phyloP scores from a whole-genome alignment of 768 basidiomycete genomes.

The Kwoniella europaea region DNA sequence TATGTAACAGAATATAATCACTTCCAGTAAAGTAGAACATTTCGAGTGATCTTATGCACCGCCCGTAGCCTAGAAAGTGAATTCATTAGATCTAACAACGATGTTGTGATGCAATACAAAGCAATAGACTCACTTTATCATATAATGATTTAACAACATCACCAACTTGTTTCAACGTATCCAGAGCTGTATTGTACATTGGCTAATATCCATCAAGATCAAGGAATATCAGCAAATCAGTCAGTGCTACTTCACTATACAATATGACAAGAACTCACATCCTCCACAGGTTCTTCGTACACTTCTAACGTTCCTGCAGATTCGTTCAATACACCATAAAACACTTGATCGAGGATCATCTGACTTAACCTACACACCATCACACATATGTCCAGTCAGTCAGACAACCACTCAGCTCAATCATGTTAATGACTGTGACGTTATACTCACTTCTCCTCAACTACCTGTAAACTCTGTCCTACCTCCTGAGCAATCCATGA shows the following conservation, averaged over 20 bases:
- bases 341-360: conserved; percentile 95
- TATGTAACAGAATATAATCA: no score
- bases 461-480: conserved; percentile 81
- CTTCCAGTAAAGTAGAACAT: neutral
- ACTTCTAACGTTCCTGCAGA: conserved; percentile 87
- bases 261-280: conserved; percentile 64
- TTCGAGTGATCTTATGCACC: conserved; percentile 1
- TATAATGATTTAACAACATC: conserved; percentile 95
- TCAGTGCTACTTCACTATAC: neutral
- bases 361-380: conserved; percentile 73
- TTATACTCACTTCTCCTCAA: conserved; percentile 81
- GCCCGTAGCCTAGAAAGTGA: conserved; percentile 2
- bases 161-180: conserved; percentile 84
- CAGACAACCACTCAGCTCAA: neutral
- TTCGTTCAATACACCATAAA: conserved; percentile 95
- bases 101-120: neutral
- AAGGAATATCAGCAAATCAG: no score
- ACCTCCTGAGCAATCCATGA: conserved; percentile 84
- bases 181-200: conserved; percentile 84
- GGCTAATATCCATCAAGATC: conserved; percentile 62
- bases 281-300: conserved; percentile 83
- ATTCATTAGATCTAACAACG: no score
- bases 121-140: conserved; percentile 67
- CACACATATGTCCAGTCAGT: neutral
- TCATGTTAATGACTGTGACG: neutral